phyloP scores from a whole-genome alignment of 1,284 basidiomycete species.

The Ustilago trichophora region DNA sequence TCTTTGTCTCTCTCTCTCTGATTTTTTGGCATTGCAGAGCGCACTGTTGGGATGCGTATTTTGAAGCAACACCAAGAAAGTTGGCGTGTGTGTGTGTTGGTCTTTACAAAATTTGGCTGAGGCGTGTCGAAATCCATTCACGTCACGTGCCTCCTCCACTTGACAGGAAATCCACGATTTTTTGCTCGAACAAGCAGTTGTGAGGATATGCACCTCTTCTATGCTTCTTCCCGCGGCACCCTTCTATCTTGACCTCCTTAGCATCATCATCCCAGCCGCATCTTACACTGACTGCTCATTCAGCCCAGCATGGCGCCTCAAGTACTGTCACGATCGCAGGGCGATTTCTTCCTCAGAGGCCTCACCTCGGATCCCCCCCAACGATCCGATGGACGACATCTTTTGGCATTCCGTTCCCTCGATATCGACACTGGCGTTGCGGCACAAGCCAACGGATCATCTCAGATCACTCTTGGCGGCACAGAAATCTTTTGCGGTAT shows the following conservation, averaged over 20 bases:
- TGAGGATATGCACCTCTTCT: constrained; percentile 6
- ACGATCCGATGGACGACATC: constrained; percentile 48
- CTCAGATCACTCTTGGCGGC: constrained; percentile 50
- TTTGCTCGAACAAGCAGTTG: constrained; percentile 7
- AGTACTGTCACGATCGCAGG: constrained; percentile 56
- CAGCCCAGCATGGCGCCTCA: constrained; percentile 41
- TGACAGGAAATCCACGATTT: constrained; percentile 7
- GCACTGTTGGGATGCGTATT: neutral
- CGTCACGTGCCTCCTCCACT: constrained; percentile 47
- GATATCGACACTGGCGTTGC: constrained; percentile 44
- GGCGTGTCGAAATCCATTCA: constrained; percentile 15
- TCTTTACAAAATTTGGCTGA: constrained; percentile 3
- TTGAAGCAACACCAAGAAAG: constrained; percentile 3
- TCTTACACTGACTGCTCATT: neutral
- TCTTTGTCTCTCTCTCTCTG: too few species aligned
- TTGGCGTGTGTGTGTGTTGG: constrained; percentile 24
- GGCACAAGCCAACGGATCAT: constrained; percentile 56
- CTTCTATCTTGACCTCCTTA: neutral
- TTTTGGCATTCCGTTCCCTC: constrained; percentile 53
- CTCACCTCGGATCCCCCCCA: constrained; percentile 49
- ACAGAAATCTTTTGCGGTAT: constrained; percentile 60
- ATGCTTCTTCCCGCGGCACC: neutral
- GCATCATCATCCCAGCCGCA: neutral
- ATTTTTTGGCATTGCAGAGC: too few species aligned
- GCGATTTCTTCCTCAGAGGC: constrained; percentile 55